Evolutionary conservation across 441 rosid genomes (phyloP).

Genomic region (Populus tomentosa): DNA sequence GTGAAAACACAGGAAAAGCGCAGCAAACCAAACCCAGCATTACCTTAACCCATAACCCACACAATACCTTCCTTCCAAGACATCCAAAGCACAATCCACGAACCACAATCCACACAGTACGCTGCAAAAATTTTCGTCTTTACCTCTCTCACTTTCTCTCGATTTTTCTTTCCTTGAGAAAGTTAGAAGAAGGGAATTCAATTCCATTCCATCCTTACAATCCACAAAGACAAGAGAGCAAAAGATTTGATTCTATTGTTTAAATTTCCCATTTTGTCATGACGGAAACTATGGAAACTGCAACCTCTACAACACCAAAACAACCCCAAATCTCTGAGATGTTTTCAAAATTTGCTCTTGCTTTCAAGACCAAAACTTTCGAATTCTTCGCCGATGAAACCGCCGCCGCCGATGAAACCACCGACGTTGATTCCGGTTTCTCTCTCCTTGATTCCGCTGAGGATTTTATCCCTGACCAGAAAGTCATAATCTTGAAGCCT

Average conservation of each 20-base stretch:
- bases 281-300: conserved; percentile 41
- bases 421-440: conserved; percentile 44
- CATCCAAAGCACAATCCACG: conserved; percentile 46
- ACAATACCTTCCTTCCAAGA: conserved; percentile 61
- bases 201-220: not conserved
- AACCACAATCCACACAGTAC: not conserved
- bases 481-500: conserved; percentile 85
- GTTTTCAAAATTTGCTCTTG: conserved; percentile 87
- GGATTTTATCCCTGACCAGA: conserved; percentile 85
- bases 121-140: not conserved
- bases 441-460: conserved; percentile 78
- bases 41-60: not conserved
- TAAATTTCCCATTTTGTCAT: conserved; percentile 8
- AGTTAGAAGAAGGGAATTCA: not conserved
- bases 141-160: not conserved
- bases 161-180: conserved; percentile 3
- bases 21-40: conserved; percentile 12
- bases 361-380: conserved; percentile 82
- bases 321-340: conserved; percentile 79
- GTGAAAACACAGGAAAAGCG: conserved; percentile 7
- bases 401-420: conserved; percentile 11
- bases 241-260: not conserved
- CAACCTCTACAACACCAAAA: conserved; percentile 27
- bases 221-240: not conserved
- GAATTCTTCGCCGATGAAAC: conserved; percentile 49